A percentile compares a stretch with the other conserved stretches of the same genome.
Evolutionary conservation across 768 basidiomycete genomes (phyloP).

Genomic region (Stropharia rugosoannulata): DNA sequence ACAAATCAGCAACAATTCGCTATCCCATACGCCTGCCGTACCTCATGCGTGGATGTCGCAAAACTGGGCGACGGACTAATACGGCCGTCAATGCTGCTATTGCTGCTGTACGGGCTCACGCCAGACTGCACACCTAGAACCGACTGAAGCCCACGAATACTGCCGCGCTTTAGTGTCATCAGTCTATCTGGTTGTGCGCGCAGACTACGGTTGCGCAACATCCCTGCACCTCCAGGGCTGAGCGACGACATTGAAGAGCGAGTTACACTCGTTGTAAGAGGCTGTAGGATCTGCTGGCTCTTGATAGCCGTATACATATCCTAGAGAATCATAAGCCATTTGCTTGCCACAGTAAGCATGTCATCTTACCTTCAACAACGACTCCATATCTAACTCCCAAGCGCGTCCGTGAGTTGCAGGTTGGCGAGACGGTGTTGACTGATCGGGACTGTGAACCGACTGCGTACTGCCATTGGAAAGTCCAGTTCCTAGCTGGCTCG

Average conservation of each 20-base stretch:
- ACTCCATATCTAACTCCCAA: constrained; percentile 90
- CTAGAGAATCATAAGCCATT: constrained; percentile 34
- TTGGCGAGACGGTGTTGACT: constrained; percentile 24
- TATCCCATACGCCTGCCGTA: constrained; percentile 23
- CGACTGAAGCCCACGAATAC: constrained; percentile 85
- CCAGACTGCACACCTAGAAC: constrained; percentile 66
- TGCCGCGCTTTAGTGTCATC: constrained; percentile 82
- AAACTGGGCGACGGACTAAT: constrained; percentile 95
- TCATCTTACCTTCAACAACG: constrained; percentile 67
- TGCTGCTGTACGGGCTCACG: constrained; percentile 83
- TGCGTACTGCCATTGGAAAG: constrained; percentile 44
- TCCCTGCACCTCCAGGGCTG: constrained; percentile 47
- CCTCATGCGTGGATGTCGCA: constrained; percentile 86
- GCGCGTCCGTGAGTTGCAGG: constrained; percentile 53
- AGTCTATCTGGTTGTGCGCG: constrained; percentile 72
- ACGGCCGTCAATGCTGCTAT: constrained; percentile 81
- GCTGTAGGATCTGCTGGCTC: constrained; percentile 87
- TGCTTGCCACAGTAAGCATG: not conserved
- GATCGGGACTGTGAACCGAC: constrained; percentile 36
- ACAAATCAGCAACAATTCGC: constrained; percentile 2
- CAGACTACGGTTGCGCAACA: constrained; percentile 69
- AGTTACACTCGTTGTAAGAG: constrained; percentile 47
- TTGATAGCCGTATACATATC: constrained; percentile 96
- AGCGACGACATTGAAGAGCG: constrained; percentile 57
- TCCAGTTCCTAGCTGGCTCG: constrained; percentile 31